These are phyloP conservation scores for Pelargonium myrrhifolium DNA, from an alignment of 441 rosid genomes.

Conservation along the genomic window DNA sequence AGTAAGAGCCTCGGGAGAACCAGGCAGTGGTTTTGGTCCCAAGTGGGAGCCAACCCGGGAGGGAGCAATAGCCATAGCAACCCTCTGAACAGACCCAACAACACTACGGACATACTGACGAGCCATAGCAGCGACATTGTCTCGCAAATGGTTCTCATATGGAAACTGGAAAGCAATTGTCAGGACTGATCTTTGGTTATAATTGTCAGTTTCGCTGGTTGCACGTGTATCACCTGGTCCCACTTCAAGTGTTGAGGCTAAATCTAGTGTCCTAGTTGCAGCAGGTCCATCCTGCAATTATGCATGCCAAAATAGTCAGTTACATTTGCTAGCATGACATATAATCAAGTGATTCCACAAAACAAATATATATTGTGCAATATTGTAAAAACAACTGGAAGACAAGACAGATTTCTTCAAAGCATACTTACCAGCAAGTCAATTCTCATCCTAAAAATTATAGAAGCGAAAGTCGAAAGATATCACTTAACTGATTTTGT, in stretches of 20 bases:
- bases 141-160: constrained; percentile 73
- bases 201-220: constrained; percentile 46
- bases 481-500: constrained; percentile 57
- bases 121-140: constrained; percentile 92
- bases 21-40: constrained; percentile 61
- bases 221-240: constrained; percentile 48
- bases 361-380: no score
- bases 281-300: constrained; percentile 51
- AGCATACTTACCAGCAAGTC: neutral
- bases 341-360: neutral
- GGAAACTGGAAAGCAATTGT: constrained; percentile 98
- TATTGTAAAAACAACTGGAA: neutral
- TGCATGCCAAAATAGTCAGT: constrained; percentile 21
- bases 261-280: constrained; percentile 70
- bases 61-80: constrained; percentile 94
- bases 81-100: constrained; percentile 90
- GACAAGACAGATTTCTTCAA: neutral
- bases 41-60: constrained; percentile 56
- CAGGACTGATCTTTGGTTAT: constrained; percentile 62
- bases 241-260: constrained; percentile 87
- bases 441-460: neutral
- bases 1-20: constrained; percentile 84
- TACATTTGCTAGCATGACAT: neutral
- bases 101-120: constrained; percentile 83
- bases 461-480: neutral